Conservation (phyloP, 495 filamentous ascomycete genomes). For the Schizothecium vesticola region DNA sequence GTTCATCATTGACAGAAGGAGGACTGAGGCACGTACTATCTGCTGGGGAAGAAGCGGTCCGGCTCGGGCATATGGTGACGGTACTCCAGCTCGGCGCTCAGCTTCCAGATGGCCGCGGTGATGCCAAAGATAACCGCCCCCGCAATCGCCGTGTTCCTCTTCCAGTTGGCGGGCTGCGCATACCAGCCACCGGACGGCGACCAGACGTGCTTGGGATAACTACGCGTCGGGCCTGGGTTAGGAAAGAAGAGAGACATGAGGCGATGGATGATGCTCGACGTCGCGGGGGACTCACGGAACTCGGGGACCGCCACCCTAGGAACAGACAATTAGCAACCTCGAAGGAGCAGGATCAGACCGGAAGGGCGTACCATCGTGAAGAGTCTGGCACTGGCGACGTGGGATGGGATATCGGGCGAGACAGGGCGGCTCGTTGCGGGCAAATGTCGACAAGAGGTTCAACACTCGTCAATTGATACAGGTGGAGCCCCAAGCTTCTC, state of each 20-base stretch:
- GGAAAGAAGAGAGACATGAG: not conserved
- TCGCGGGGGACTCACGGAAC: constrained; percentile 65
- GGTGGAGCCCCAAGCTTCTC: not conserved
- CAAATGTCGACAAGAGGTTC: constrained; percentile 9
- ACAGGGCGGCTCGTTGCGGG: constrained; percentile 7
- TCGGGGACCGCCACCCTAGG: constrained; percentile 70
- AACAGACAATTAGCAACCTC: constrained; percentile 32
- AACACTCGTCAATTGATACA: not conserved
- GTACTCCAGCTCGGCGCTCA: constrained; percentile 78
- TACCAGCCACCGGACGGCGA: constrained; percentile 98
- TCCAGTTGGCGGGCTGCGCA: constrained; percentile 90
- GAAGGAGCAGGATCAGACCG: constrained; percentile 1
- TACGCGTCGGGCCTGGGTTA: constrained; percentile 31
- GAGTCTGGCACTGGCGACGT: constrained; percentile 10
- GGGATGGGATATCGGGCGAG: constrained; percentile 11
- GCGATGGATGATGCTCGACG: constrained; percentile 11
- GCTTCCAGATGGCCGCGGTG: constrained; percentile 64
- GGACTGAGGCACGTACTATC: constrained; percentile 63
- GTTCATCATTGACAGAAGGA: not conserved
- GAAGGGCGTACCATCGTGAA: constrained; percentile 30
- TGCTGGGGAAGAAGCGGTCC: constrained; percentile 86
- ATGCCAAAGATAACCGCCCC: constrained; percentile 66
- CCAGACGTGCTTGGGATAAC: constrained; percentile 99
- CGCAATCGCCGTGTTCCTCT: constrained; percentile 83
- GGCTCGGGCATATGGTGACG: constrained; percentile 81